Base-by-base conservation (phyloP, 768 basidiomycete species). In the Rhizopogon rudus region DNA sequence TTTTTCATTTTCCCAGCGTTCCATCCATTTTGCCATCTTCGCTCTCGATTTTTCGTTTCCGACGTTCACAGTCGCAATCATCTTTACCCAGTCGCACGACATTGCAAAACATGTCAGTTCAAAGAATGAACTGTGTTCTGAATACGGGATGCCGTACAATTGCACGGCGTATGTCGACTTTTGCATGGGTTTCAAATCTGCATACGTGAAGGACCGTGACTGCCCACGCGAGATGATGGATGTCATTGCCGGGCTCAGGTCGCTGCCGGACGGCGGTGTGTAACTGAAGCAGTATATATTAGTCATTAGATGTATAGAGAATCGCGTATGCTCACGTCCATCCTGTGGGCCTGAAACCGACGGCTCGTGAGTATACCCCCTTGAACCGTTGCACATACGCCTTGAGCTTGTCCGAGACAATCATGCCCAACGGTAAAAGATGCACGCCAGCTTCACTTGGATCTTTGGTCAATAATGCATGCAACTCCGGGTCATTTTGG, bases 41-140 rank as follows among this genome's bases (percentile, higher is more conserved):
- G 75, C 83, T 51, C 95, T 75, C 33, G 89, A 85, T 6, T 60
- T 69, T 62, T 85, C 82, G 56, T 76, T 91, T 17, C 86, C 88
- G 2, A 95, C 86, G 60, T 94, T 96, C 40, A 95, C 97, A 0
- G 97, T 98, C 9, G 97, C 91, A 63, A 98, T 95, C 80, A 98
- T 96, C 67, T 83, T 87, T 0, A 73, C 78, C 88, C 86, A 96
- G 59, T 83, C 81, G 42, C 93, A 77, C 17, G 91, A 93, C 71
- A 98, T 80, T 4, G 93, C 93, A 67, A 98, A 98, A 67, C 93
- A 95, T 10, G 93, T 96, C 59, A 96, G 76, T 71, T 98, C 96
- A 63, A 91, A 91, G 71, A 98, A 98, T 35, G 91, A 93, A 33
- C 91, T 93, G 68, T 98, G 96, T 66, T 98, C 97, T 5, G 94